These are phyloP conservation scores for Xylaria castorea DNA, from an alignment of 495 filamentous ascomycete genomes.

Conservation along the genomic window DNA sequence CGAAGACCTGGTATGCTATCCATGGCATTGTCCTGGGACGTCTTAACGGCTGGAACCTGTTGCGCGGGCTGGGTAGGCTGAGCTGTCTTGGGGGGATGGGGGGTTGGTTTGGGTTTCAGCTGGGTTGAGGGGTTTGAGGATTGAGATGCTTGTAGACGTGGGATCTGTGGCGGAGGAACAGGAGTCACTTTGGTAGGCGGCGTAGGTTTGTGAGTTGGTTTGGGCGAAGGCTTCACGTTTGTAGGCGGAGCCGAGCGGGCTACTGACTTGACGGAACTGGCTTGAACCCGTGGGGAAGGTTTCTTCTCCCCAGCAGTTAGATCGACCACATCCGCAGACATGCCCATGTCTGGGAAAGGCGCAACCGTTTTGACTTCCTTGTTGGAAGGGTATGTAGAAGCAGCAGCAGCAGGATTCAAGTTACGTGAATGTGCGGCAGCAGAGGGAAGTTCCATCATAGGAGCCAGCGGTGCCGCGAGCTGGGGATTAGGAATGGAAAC, in stretches of 20 bases:
- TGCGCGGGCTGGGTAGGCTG: slow-evolving; percentile 27
- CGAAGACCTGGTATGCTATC: slow-evolving; percentile 22
- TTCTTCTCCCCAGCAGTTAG: slow-evolving; percentile 38
- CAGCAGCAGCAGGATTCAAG: slow-evolving; percentile 29
- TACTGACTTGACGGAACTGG: slow-evolving; percentile 30
- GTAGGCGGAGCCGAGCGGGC: slow-evolving; percentile 21
- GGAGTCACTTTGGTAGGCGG: slow-evolving; percentile 48
- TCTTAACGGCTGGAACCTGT: slow-evolving; percentile 26
- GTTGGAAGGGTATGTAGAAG: slow-evolving; percentile 34
- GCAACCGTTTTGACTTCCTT: slow-evolving; percentile 49
- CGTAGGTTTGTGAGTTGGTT: slow-evolving; percentile 34
- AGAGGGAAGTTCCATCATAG: slow-evolving; percentile 47
- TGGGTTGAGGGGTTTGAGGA: slow-evolving; percentile 30
- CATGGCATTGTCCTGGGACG: slow-evolving; percentile 30
- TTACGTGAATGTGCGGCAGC: slow-evolving; percentile 31
- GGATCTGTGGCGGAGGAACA: slow-evolving; percentile 43
- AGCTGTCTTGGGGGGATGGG: slow-evolving; percentile 25
- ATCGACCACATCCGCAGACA: slow-evolving; percentile 35
- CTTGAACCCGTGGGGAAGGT: slow-evolving; percentile 33
- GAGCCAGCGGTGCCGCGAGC: slow-evolving; percentile 46
- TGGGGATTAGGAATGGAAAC: slow-evolving; percentile 33
- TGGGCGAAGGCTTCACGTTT: slow-evolving; percentile 39
- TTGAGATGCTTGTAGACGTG: slow-evolving; percentile 38
- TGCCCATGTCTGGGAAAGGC: slow-evolving; percentile 57
- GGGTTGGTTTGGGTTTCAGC: slow-evolving; percentile 29